These are phyloP conservation scores for Scheffersomyces stipitis DNA, from an alignment of 805 yeast genomes.

Conservation along the genomic window DNA sequence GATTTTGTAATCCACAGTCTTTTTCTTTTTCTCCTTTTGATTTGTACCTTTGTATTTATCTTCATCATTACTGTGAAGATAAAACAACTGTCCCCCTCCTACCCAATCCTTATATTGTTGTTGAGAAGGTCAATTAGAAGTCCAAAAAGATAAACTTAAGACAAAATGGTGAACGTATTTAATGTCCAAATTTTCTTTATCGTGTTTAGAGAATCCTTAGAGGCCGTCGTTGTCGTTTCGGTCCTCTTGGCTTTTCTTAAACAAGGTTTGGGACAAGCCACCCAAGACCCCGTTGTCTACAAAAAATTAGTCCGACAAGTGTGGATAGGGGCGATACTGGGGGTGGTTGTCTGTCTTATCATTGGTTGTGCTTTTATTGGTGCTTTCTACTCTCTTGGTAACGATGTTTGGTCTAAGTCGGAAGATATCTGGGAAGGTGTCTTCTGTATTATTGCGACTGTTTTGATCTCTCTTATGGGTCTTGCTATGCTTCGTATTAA, in stretches of 20 bases:
- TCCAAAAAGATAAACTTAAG: neutral
- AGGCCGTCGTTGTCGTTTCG: conserved; percentile 26
- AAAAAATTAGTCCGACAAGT: conserved; percentile 19
- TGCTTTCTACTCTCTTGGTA: conserved; percentile 20
- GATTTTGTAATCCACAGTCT: too few relatives aligned
- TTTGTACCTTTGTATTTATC: too few relatives aligned
- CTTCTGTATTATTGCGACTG: conserved; percentile 24
- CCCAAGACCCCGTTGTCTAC: conserved; percentile 19
- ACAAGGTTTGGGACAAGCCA: conserved; percentile 25
- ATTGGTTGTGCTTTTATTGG: conserved; percentile 24
- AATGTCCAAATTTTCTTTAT: conserved; percentile 26
- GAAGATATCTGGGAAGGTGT: conserved; percentile 28
- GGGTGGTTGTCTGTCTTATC: conserved; percentile 19
- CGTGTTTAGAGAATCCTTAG: conserved; percentile 25
- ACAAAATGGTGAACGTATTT: conserved; percentile 23
- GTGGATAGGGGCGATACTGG: conserved; percentile 21
- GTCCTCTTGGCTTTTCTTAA: conserved; percentile 28
- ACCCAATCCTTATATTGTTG: neutral
- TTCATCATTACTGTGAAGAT: too few relatives aligned
- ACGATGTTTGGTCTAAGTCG: conserved; percentile 21
- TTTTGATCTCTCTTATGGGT: conserved; percentile 26
- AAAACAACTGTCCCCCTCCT: neutral
- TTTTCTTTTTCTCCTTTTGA: too few relatives aligned
- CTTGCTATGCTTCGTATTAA: conserved; percentile 29
- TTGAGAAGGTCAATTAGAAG: neutral